phyloP scores from a whole-genome alignment of 495 filamentous ascomycete species.

The Neurospora sp. region DNA sequence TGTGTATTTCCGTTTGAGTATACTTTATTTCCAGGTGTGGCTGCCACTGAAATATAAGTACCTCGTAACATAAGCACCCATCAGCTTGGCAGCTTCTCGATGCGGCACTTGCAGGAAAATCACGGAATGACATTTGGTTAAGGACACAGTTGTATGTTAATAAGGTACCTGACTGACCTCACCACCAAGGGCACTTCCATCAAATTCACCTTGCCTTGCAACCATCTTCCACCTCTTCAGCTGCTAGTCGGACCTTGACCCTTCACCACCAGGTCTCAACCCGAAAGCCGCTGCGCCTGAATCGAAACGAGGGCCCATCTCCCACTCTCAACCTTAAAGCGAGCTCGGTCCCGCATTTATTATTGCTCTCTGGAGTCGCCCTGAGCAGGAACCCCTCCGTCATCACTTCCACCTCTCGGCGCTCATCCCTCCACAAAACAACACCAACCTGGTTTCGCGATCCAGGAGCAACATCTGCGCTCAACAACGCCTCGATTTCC shows the following conservation, averaged over 20 bases:
- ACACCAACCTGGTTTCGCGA: not conserved
- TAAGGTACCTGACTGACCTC: not conserved
- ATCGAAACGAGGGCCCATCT: not conserved
- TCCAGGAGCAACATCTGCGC: not conserved
- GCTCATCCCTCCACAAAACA: not conserved
- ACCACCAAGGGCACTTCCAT: constrained; percentile 12
- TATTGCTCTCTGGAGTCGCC: not conserved
- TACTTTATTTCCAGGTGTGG: not conserved
- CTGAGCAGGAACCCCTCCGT: not conserved
- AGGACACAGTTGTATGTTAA: constrained; percentile 26
- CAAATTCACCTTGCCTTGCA: constrained; percentile 5
- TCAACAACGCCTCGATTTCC: not conserved
- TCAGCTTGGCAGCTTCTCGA: not conserved
- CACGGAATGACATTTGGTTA: constrained; percentile 8
- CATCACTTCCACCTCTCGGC: not conserved
- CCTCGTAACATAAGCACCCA: not conserved
- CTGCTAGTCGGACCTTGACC: not conserved
- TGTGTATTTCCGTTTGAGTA: not conserved
- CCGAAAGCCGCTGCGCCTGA: not conserved
- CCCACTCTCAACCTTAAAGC: not conserved
- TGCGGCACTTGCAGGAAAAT: not conserved
- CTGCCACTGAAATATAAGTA: not conserved
- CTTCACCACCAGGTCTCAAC: not conserved
- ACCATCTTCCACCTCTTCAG: not conserved
- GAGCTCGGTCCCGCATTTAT: not conserved